Conservation (phyloP, 306 rosid species). For the Sicyos edulis region DNA sequence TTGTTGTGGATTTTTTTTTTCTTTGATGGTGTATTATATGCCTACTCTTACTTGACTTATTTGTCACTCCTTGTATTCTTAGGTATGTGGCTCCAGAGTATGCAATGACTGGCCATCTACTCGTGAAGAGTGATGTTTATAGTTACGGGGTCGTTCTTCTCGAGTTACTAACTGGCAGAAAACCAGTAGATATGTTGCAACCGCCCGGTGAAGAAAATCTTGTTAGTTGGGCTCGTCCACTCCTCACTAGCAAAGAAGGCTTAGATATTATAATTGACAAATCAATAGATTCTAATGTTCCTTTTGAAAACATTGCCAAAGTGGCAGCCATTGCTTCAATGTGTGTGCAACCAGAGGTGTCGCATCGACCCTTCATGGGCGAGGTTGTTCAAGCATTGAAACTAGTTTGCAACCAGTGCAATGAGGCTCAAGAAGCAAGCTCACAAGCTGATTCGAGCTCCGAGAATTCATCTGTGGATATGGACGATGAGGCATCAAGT, state of each 20-base stretch:
- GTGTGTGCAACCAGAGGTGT: constrained; percentile 84
- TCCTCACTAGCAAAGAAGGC: too few relatives aligned
- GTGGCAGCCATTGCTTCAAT: constrained; percentile 91
- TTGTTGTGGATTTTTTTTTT: background rate
- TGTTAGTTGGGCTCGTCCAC: too few relatives aligned
- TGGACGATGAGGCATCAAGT: constrained; percentile 28
- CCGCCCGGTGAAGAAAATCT: too few relatives aligned
- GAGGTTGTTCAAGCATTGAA: constrained; percentile 94
- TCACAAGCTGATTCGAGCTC: constrained; percentile 39
- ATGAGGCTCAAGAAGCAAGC: constrained; percentile 45
- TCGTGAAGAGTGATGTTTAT: too few relatives aligned
- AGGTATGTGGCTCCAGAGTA: too few relatives aligned
- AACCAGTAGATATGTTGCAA: too few relatives aligned
- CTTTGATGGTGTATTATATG: background rate
- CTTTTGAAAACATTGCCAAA: constrained; percentile 62
- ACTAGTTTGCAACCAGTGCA: constrained; percentile 62
- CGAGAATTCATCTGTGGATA: constrained; percentile 42
- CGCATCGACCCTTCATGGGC: constrained; percentile 88
- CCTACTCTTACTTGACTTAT: background rate
- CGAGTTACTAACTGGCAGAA: too few relatives aligned
- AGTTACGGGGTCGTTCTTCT: too few relatives aligned
- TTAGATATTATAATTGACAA: too few relatives aligned
- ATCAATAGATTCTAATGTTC: constrained; percentile 39
- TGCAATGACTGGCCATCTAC: too few relatives aligned
- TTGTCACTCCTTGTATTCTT: constrained; percentile 7